Evolutionary conservation across 2,329 filamentous ascomycete species (phyloP).

Genomic region (Fusarium nisikadoi): DNA sequence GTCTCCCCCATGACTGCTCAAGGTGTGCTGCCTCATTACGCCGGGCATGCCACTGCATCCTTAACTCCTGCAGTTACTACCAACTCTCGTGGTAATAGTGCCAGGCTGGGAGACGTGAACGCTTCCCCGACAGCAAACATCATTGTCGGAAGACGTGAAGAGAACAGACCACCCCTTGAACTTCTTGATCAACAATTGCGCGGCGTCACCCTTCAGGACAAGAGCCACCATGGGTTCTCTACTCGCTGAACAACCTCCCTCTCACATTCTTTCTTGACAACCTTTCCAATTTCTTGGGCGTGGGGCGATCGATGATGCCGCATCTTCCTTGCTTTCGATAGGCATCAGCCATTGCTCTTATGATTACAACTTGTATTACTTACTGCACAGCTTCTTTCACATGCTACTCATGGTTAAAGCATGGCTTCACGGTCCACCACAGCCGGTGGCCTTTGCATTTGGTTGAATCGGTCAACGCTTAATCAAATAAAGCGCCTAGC

Average conservation of each 20-base stretch:
- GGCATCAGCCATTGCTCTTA: conserved; percentile 49
- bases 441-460: conserved; percentile 13
- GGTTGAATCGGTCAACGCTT: neutral
- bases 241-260: conserved; percentile 29
- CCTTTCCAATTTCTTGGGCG: conserved; percentile 16
- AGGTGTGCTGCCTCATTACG: conserved; percentile 64
- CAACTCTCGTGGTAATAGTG: conserved; percentile 45
- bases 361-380: conserved; percentile 48
- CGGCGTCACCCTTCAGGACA: conserved; percentile 27
- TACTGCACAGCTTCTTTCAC: conserved; percentile 17
- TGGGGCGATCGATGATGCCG: neutral
- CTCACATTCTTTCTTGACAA: conserved; percentile 14
- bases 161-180: conserved; percentile 57
- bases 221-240: conserved; percentile 19
- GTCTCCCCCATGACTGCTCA: conserved; percentile 65
- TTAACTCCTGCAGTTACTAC: conserved; percentile 55
- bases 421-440: conserved; percentile 3
- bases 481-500: conserved; percentile 18
- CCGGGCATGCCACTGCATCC: conserved; percentile 63
- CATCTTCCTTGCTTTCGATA: conserved; percentile 21
- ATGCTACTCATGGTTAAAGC: conserved; percentile 15
- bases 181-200: conserved; percentile 30
- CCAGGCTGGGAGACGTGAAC: conserved; percentile 43
- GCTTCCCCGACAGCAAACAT: conserved; percentile 32
- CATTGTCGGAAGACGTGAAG: conserved; percentile 52